Percentiles rank a stretch among this genome's conserved stretches.
Conservation (phyloP, 208 protist genomes). For the Trypanosoma boissoni region DNA sequence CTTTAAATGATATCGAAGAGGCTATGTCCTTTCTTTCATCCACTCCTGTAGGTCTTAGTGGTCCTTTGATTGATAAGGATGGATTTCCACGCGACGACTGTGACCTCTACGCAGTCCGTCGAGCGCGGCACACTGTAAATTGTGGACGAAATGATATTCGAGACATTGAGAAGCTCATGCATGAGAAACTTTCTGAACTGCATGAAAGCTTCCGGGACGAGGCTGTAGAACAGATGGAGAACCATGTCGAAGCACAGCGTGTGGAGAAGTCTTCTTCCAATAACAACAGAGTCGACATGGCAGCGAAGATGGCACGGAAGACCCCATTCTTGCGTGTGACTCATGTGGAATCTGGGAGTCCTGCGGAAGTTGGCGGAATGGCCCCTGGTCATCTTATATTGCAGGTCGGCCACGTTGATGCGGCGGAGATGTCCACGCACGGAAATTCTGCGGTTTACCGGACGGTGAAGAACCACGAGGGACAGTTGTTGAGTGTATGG, state of each 20-base stretch:
- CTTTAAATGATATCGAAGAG: constrained; percentile 43
- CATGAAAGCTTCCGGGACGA: constrained; percentile 49
- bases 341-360: constrained; percentile 41
- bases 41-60: constrained; percentile 63
- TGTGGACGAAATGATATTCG: constrained; percentile 69
- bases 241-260: constrained; percentile 12
- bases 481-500: constrained; percentile 60
- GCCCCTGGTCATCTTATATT: constrained; percentile 41
- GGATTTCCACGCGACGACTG: constrained; percentile 81
- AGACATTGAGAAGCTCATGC: constrained; percentile 39
- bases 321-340: constrained; percentile 46
- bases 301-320: constrained; percentile 17
- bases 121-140: constrained; percentile 61
- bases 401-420: constrained; percentile 60
- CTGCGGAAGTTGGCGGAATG: constrained; percentile 56
- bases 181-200: constrained; percentile 53
- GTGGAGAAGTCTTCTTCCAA: not conserved
- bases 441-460: constrained; percentile 38
- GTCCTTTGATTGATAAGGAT: constrained; percentile 65
- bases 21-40: constrained; percentile 56
- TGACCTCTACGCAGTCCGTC: constrained; percentile 83
- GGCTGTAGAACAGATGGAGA: constrained; percentile 54
- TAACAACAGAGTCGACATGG: not conserved
- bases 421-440: constrained; percentile 19
- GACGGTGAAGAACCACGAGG: constrained; percentile 40